These are phyloP conservation scores for Anthracocystis panici-leucophaei DNA, from an alignment of 1,284 basidiomycete genomes.

Conservation along the genomic window DNA sequence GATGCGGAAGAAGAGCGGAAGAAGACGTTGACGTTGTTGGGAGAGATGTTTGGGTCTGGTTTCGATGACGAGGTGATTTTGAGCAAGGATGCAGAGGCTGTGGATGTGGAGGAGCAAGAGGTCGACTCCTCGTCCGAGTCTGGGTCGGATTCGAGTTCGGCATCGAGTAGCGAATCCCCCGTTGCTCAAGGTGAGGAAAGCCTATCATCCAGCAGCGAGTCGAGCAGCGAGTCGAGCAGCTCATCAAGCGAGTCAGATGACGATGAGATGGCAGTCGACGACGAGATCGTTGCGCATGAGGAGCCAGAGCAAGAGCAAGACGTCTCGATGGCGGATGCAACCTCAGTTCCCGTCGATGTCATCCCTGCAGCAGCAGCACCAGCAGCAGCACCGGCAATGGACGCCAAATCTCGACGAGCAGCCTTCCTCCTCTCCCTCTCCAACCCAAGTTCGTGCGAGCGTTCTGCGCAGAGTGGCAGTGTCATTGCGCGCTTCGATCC, in stretches of 20 bases:
- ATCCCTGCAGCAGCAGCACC: background rate
- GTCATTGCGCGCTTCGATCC: conserved; percentile 53
- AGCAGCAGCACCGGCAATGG: conserved; percentile 4
- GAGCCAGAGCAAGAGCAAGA: conserved; percentile 23
- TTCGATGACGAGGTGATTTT: conserved; percentile 70
- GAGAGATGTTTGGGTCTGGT: conserved; percentile 74
- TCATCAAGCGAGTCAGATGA: conserved; percentile 17
- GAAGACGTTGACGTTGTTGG: conserved; percentile 47
- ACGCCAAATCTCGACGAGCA: conserved; percentile 35
- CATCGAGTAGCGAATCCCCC: conserved; percentile 8
- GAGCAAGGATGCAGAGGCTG: background rate
- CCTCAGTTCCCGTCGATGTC: background rate
- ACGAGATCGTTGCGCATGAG: background rate
- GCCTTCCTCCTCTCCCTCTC: conserved; percentile 26
- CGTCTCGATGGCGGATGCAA: background rate
- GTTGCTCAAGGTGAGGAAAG: background rate
- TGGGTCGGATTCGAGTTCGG: conserved; percentile 15
- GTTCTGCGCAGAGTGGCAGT: background rate
- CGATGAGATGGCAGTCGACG: background rate
- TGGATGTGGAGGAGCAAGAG: conserved; percentile 1
- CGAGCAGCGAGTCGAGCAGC: conserved; percentile 4
- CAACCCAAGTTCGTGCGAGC: background rate
- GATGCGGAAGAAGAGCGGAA: conserved; percentile 34
- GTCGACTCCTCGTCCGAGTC: conserved; percentile 1
- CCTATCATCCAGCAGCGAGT: conserved; percentile 7